A percentile compares a stretch with the other conserved stretches of the same genome.
Conservation (phyloP, 2,329 filamentous ascomycete genomes). For the Aspergillus ibericus region DNA sequence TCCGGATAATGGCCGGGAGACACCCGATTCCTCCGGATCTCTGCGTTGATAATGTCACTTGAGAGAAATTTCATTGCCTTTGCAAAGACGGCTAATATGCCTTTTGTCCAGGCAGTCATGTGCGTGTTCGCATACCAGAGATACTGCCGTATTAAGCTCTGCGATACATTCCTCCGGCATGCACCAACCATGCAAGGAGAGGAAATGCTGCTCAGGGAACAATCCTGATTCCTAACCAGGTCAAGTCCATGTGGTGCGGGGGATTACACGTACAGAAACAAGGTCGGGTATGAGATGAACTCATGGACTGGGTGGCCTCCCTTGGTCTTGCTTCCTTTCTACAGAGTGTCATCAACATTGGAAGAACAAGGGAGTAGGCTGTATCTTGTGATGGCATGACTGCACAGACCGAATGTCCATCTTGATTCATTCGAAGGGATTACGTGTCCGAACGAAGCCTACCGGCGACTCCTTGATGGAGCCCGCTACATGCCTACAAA, state of each 20-base stretch:
- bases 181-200: slow-evolving; percentile 19
- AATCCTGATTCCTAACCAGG: not conserved
- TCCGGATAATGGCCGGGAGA: not conserved
- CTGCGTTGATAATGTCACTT: not conserved
- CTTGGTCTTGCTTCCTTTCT: too few species aligned
- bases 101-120: not conserved
- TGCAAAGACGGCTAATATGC: not conserved
- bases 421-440: not conserved
- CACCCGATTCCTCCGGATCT: not conserved
- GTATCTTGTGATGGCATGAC: not conserved
- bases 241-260: not conserved
- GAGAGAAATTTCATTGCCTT: not conserved
- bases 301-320: too few species aligned
- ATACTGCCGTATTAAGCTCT: slow-evolving; percentile 18
- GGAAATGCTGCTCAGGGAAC: not conserved
- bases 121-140: slow-evolving; percentile 16
- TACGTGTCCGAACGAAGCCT: not conserved
- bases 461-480: not conserved
- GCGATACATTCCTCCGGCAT: slow-evolving; percentile 14
- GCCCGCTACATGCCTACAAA: not conserved
- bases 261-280: not conserved
- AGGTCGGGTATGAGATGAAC: not conserved
- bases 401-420: not conserved
- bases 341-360: not conserved
- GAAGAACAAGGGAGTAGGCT: not conserved